Evolutionary conservation across 2,329 filamentous ascomycete species (phyloP).

Genomic region (Cordyceps sp.): DNA sequence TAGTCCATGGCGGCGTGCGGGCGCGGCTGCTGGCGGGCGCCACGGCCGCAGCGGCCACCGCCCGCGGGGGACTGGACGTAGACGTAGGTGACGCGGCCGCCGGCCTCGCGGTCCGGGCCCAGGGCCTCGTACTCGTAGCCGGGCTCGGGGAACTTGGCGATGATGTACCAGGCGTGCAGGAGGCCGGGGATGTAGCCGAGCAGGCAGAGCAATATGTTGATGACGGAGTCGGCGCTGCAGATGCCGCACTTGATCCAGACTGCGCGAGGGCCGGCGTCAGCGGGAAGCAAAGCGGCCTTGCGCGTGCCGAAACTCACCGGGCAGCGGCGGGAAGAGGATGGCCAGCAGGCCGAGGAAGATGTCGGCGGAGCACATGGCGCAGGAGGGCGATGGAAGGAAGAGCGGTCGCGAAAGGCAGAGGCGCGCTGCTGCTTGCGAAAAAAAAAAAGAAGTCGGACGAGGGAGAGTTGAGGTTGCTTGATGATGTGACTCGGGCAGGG

Average conservation of each 20-base stretch:
- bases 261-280: conserved; percentile 14
- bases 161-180: conserved; percentile 96
- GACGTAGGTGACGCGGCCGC: conserved; percentile 57
- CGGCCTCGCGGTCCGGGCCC: conserved; percentile 36
- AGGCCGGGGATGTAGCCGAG: conserved; percentile 74
- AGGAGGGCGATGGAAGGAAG: no score
- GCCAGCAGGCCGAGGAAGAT: conserved; percentile 35
- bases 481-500: no score
- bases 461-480: no score
- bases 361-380: conserved; percentile 38
- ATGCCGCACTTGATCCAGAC: conserved; percentile 96
- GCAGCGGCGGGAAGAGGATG: conserved; percentile 18
- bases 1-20: conserved; percentile 12
- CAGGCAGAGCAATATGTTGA: conserved; percentile 82
- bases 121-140: conserved; percentile 54
- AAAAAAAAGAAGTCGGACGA: background rate
- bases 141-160: conserved; percentile 69
- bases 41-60: background rate
- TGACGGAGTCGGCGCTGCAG: conserved; percentile 80
- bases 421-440: background rate
- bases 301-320: no score
- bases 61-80: conserved; percentile 41
- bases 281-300: no score
- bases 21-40: no score
- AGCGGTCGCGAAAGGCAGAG: background rate